These are phyloP conservation scores for Fagus crenata DNA, from an alignment of 306 rosid species.

Conservation along the genomic window DNA sequence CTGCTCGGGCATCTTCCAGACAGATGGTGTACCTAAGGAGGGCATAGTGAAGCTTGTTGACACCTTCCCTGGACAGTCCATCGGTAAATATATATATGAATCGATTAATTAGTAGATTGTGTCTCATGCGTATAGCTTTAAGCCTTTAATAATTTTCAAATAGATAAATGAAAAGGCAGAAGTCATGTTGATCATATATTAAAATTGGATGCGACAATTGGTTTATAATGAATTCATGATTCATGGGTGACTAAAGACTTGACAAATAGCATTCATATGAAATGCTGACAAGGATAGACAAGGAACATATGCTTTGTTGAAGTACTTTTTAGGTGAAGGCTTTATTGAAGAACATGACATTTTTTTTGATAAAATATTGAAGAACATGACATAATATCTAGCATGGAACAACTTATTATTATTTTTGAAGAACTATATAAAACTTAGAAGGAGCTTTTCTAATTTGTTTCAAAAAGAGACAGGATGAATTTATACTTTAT, in stretches of 20 bases:
- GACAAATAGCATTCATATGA: not conserved
- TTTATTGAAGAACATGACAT: not conserved
- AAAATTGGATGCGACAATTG: not conserved
- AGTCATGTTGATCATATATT: too few species aligned
- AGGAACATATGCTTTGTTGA: not conserved
- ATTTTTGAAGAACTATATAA: too few species aligned
- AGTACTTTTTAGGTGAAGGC: not conserved
- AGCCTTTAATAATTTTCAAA: too few species aligned
- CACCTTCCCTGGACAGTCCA: conserved; percentile 70
- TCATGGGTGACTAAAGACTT: not conserved
- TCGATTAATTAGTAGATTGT: not conserved
- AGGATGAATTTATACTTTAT: too few species aligned
- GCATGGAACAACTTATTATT: not conserved
- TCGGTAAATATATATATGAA: conserved; percentile 42
- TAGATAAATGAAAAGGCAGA: too few species aligned
- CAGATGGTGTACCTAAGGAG: conserved; percentile 42
- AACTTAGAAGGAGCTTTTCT: too few species aligned
- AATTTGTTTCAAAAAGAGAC: too few species aligned
- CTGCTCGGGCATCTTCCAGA: conserved; percentile 63
- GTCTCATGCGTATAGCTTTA: not conserved
- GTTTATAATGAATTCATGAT: not conserved
- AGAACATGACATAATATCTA: not conserved
- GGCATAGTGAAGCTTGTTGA: conserved; percentile 66
- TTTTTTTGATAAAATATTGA: too few species aligned
- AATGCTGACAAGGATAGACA: not conserved